Evolutionary conservation across 257 asterid genomes (phyloP), one percentile per base, ranked within the genome.

Genomic region (Solanum sitiens): DNA sequence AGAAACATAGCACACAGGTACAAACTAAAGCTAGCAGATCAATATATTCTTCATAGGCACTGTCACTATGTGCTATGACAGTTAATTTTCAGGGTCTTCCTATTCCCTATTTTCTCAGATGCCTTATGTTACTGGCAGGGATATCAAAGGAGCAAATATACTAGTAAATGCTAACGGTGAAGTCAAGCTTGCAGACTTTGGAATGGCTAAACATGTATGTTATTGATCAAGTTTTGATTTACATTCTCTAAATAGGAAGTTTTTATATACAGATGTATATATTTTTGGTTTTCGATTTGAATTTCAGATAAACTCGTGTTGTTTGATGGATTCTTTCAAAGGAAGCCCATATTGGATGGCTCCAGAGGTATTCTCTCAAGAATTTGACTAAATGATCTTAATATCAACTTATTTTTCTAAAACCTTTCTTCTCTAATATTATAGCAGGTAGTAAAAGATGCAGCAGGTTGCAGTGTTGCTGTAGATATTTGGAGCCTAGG

Each of bases 401-500:
- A 0, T 42, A 53, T 33, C n/a, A 59, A 14, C 63, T 59, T 53
- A 5, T n/a, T 39, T 86, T 83, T 65, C 74, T 65, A 75, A 83
- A 40, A 76, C 63, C 50, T 79, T 63, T 0, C 13, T 83, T 80
- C 35, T 75, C 61, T 86, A n/a, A 25, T 89, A 70, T 84, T 61
- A 53, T 67, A 16, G 27, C 91, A 94, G 97, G 91, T 95, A 85
- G 90, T 92, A 74, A 89, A 61, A 75, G 92, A 92, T 87, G 74
- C 93, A 23, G 86, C 90, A 65, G 91, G 93, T 85, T 47, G 18
- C 89, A 92, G 85, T 90, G 91, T 94, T 18, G 93, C 94, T n/a
- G 96, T 91, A 87, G 98, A 95, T 89, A 89, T 94, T 87, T 95
- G 98, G 98, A 94, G 98, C 93, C 94, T 94, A 30, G 98, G 96